Evolutionary conservation across 2,329 filamentous ascomycete genomes (phyloP).

Genomic region (Aureobasidium sp.): DNA sequence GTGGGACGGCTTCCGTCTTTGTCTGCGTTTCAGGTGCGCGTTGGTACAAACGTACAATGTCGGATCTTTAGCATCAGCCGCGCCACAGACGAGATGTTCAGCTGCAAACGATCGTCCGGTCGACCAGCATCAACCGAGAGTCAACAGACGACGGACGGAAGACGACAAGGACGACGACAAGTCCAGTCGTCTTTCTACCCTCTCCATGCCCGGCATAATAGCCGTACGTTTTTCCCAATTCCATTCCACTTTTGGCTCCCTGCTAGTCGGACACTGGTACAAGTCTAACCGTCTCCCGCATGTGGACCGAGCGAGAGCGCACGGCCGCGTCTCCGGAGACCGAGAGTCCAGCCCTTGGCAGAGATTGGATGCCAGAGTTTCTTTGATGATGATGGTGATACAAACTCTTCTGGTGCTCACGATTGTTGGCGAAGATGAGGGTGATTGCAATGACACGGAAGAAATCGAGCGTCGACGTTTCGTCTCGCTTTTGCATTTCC

Average conservation of each 20-base stretch:
- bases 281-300: conserved; percentile 7
- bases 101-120: not conserved
- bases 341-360: not conserved
- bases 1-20: not conserved
- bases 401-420: not conserved
- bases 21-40: conserved; percentile 1
- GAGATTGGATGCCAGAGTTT: too few relatives aligned
- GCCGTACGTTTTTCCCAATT: conserved; percentile 1
- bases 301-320: not conserved
- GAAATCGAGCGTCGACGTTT: too few relatives aligned
- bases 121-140: not conserved
- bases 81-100: not conserved
- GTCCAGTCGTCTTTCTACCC: not conserved
- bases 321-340: not conserved
- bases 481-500: not conserved
- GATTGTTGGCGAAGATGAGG: not conserved
- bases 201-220: not conserved
- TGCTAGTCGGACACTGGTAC: conserved; percentile 2
- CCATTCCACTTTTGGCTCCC: not conserved
- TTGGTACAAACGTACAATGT: not conserved
- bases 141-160: not conserved
- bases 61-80: not conserved
- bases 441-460: too few relatives aligned
- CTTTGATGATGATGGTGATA: too few relatives aligned
- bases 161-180: not conserved